Conservation (phyloP, 164 flowering plant genomes). For the Paratinospora sagittata region DNA sequence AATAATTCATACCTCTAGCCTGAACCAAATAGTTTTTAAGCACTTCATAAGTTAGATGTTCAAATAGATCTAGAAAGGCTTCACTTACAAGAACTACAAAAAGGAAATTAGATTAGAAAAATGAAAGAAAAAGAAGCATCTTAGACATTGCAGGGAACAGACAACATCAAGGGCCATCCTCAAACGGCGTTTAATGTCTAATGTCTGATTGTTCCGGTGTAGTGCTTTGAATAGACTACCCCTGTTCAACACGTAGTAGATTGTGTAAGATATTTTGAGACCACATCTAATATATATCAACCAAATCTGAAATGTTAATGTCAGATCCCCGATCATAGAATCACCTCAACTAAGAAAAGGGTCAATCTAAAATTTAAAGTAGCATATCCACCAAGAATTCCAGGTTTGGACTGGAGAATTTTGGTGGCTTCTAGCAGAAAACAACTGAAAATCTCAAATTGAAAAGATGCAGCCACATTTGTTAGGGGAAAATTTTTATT, state of each 20-base stretch:
- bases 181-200: slow-evolving; percentile 63
- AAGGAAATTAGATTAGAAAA: neutral
- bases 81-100: neutral
- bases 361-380: neutral
- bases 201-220: slow-evolving; percentile 51
- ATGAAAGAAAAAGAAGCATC: neutral
- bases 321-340: too few relatives aligned
- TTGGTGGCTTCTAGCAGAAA: neutral
- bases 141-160: slow-evolving; percentile 20
- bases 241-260: slow-evolving; percentile 34
- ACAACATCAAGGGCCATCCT: slow-evolving; percentile 91
- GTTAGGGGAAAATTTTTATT: neutral
- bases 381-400: neutral
- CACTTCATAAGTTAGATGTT: neutral
- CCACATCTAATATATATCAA: neutral
- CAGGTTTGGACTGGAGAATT: neutral
- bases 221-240: slow-evolving; percentile 75
- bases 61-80: neutral
- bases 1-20: slow-evolving; percentile 90
- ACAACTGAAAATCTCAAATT: neutral
- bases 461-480: neutral
- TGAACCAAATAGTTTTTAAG: slow-evolving; percentile 22
- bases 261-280: neutral
- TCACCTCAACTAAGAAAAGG: neutral
- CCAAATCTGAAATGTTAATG: neutral